Conservation (phyloP, 768 basidiomycete genomes). For the Podaxis sp. region DNA sequence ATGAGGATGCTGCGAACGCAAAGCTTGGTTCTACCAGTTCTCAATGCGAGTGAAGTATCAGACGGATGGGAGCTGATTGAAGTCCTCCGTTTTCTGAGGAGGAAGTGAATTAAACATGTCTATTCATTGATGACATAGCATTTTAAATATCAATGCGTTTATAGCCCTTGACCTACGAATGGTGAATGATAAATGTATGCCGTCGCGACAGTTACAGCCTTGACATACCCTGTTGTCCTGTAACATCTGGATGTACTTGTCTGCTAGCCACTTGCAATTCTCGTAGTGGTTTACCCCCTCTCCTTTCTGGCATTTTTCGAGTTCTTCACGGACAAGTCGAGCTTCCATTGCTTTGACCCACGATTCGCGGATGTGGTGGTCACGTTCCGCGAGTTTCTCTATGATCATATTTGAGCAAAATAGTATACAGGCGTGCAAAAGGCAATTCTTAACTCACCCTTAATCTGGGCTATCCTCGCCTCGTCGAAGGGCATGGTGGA, state of each 20-base stretch:
- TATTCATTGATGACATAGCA: not conserved
- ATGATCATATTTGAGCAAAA: not conserved
- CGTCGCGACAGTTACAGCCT: too few species aligned
- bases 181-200: not conserved
- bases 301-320: constrained; percentile 81
- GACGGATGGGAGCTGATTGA: not conserved
- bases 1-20: too few species aligned
- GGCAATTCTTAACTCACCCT: constrained; percentile 32
- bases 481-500: constrained; percentile 38
- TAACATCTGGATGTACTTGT: constrained; percentile 79
- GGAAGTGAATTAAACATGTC: not conserved
- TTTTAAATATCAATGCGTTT: constrained; percentile 60
- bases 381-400: constrained; percentile 68
- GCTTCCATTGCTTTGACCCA: constrained; percentile 96
- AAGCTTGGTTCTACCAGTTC: too few species aligned
- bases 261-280: constrained; percentile 81
- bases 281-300: constrained; percentile 94
- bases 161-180: constrained; percentile 72
- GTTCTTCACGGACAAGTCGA: constrained; percentile 81
- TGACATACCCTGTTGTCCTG: constrained; percentile 71
- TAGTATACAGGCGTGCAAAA: too few species aligned
- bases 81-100: not conserved
- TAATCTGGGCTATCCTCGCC: constrained; percentile 35
- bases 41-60: not conserved
- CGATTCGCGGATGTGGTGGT: constrained; percentile 78